Base-by-base conservation (phyloP, 176 grass and related monocot genomes). In the Urochloa ruziziensis region DNA sequence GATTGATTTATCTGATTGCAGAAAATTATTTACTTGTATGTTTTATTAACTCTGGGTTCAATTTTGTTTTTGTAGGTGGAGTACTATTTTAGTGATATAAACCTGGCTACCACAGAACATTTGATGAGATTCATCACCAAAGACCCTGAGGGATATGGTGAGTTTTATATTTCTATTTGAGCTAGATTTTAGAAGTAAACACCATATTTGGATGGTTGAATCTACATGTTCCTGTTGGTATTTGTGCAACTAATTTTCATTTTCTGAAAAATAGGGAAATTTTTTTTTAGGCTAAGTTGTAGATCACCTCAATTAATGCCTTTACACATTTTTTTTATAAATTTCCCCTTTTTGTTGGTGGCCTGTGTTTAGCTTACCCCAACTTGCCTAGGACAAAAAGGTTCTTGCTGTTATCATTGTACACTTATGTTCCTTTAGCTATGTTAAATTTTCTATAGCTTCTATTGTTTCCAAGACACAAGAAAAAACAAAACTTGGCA, bases 51-150 rank as follows among this genome's bases (percentile, higher is more conserved):
- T 70, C 36, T n/a, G 16, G 36, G 39, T 66, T 2, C 11, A 27
- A 67, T 62, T 64, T 54, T n/a, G n/a, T 80, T 82, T 73, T 81
- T 83, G 33, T 87, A 97, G 94, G 94, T 97, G 83, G 94, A 97
- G 56, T 97, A 94, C 74, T 97, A 97, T 92, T 97, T 94, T 74
- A 97, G 94, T 85, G 92, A 97, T 73, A 83, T 88, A 86, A 97
- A 97, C 81, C 81, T 97, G 52, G 92, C 92, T 54, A 97, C 94
- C 24, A 97, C 92, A 73, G 94, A 97, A 88, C 94, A 97, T 79
- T 86, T 97, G 83, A 92, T 97, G 87, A 94, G 94, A 80, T 94
- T 97, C 90, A 92, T 97, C 87, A 87, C 75, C 56, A 97, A 94
- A 85, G 94, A 97, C 85, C 80, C 90, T 35, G 92, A 89, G 62